Evolutionary conservation across 2,329 filamentous ascomycete species (phyloP).

Genomic region (Rhynchosporium agropyri): DNA sequence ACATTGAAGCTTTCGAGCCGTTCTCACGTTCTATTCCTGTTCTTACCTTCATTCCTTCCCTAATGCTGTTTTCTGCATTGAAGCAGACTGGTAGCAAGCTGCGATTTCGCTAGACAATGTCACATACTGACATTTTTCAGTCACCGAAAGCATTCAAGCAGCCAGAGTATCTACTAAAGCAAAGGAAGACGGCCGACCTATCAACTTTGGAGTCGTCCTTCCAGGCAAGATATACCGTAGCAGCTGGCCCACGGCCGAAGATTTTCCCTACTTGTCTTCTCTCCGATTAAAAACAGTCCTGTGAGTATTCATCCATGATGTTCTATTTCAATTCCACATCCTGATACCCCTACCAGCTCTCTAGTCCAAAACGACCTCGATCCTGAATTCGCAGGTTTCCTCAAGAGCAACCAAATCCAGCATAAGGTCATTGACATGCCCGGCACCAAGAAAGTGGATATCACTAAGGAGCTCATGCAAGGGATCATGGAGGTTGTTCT

Average conservation of each 20-base stretch:
- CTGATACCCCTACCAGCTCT: constrained; percentile 49
- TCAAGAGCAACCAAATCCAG: constrained; percentile 66
- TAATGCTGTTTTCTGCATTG: neutral
- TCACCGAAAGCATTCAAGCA: constrained; percentile 16
- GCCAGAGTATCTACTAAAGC: constrained; percentile 27
- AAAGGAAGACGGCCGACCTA: constrained; percentile 47
- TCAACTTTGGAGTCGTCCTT: constrained; percentile 77
- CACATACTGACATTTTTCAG: constrained; percentile 11
- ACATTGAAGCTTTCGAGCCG: neutral
- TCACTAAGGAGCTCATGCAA: constrained; percentile 67
- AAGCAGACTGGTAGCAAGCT: neutral
- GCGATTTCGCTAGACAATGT: neutral
- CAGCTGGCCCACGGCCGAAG: constrained; percentile 72
- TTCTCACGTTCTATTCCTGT: neutral
- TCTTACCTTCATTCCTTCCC: neutral
- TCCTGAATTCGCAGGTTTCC: constrained; percentile 60
- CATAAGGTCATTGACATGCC: constrained; percentile 78
- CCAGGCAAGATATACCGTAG: constrained; percentile 75
- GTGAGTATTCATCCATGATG: constrained; percentile 49
- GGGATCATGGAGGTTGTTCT: constrained; percentile 72
- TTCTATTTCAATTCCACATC: constrained; percentile 1
- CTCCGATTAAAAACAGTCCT: constrained; percentile 79
- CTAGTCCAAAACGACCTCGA: constrained; percentile 64
- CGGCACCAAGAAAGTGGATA: constrained; percentile 83
- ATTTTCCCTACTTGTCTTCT: constrained; percentile 69